Percentiles rank a stretch among this genome's conserved stretches.
phyloP scores from a whole-genome alignment of 2,329 filamentous ascomycete species.

The Xylaria sp. region DNA sequence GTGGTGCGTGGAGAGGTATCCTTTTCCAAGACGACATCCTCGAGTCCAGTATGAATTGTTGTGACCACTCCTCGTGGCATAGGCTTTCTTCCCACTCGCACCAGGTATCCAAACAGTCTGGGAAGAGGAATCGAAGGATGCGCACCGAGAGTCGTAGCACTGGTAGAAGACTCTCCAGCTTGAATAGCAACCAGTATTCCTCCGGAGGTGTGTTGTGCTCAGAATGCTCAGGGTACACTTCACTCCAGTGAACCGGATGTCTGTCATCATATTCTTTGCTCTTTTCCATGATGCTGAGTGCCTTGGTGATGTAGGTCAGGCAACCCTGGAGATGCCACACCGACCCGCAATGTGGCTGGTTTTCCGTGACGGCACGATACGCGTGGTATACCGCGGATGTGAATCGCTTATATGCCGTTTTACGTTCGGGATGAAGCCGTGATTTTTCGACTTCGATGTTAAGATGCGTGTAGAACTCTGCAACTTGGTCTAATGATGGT shows the following conservation, averaged over 20 bases:
- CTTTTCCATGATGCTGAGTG: conserved; percentile 35
- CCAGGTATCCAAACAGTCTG: conserved; percentile 36
- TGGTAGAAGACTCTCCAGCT: conserved; percentile 42
- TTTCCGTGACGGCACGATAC: conserved; percentile 29
- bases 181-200: conserved; percentile 42
- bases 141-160: conserved; percentile 40
- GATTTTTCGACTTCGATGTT: conserved; percentile 34
- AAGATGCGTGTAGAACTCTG: conserved; percentile 33
- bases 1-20: conserved; percentile 9
- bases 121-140: conserved; percentile 38
- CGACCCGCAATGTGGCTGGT: conserved; percentile 21
- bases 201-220: conserved; percentile 24
- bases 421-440: conserved; percentile 32
- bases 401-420: conserved; percentile 35
- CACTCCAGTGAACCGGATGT: conserved; percentile 39
- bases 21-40: conserved; percentile 26
- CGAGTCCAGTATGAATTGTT: conserved; percentile 42
- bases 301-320: conserved; percentile 34
- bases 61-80: conserved; percentile 36
- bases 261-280: conserved; percentile 41
- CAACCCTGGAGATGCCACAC: conserved; percentile 31
- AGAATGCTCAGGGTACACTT: conserved; percentile 36
- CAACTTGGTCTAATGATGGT: conserved; percentile 29
- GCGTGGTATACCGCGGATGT: conserved; percentile 32
- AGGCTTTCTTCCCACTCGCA: conserved; percentile 40